These are phyloP conservation scores for Pezicula radicicola DNA, from an alignment of 2,329 filamentous ascomycete species.

Conservation along the genomic window DNA sequence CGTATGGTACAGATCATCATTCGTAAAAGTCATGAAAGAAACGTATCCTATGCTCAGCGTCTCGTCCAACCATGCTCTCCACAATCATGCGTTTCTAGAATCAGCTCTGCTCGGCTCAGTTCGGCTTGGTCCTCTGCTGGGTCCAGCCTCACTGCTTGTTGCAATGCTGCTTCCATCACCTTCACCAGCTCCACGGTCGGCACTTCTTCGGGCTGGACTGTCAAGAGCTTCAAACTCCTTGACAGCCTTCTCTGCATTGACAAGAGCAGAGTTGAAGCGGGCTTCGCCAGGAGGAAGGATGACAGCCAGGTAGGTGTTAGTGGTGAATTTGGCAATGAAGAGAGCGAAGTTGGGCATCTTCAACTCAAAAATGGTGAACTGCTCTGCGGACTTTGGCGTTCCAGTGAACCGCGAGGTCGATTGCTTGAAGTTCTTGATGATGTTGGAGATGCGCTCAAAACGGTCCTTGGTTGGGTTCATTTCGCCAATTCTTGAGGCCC, in stretches of 20 bases:
- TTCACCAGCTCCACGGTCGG: conserved; percentile 9
- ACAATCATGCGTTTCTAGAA: too few relatives aligned
- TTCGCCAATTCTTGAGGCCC: conserved; percentile 71
- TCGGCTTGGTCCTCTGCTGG: too few relatives aligned
- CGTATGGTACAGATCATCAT: too few relatives aligned
- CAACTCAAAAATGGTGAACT: conserved; percentile 78
- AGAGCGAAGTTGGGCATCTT: conserved; percentile 83
- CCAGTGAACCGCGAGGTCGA: conserved; percentile 71
- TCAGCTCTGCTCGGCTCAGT: too few relatives aligned
- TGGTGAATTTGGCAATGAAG: conserved; percentile 93
- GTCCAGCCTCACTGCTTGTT: too few relatives aligned
- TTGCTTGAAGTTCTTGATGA: conserved; percentile 98
- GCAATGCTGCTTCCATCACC: not conserved
- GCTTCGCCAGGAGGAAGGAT: conserved; percentile 89
- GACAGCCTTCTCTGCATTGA: conserved; percentile 85
- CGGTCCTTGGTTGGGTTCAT: conserved; percentile 88
- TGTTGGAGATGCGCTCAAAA: conserved; percentile 92
- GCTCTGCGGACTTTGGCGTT: conserved; percentile 76
- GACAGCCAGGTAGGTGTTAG: conserved; percentile 95
- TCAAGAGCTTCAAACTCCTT: conserved; percentile 74
- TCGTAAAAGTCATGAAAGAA: too few relatives aligned
- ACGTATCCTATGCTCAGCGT: too few relatives aligned
- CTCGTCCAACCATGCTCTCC: too few relatives aligned
- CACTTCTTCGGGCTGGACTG: conserved; percentile 38
- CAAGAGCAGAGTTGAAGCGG: conserved; percentile 82